phyloP scores from a whole-genome alignment of 108 stramenopile species.

The Cyclotella sp. region DNA sequence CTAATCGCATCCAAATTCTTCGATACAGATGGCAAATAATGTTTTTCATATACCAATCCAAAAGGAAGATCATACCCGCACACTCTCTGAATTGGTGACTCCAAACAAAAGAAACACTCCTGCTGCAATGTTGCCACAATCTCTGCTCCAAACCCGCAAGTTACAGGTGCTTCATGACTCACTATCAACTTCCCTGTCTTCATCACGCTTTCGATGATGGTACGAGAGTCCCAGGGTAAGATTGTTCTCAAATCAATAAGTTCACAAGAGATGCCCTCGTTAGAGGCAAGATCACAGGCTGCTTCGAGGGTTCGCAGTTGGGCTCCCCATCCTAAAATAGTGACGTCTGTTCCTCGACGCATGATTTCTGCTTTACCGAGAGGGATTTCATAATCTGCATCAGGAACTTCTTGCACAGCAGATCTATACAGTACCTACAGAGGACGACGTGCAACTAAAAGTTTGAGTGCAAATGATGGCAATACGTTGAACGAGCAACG shows the following conservation, averaged over 20 bases:
- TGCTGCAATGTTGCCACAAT: slow-evolving; percentile 84
- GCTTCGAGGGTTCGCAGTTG: slow-evolving; percentile 80
- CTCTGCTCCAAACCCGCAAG: slow-evolving; percentile 94
- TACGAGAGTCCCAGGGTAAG: slow-evolving; percentile 93
- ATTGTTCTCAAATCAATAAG: slow-evolving; percentile 96
- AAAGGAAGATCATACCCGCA: slow-evolving; percentile 98
- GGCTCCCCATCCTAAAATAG: slow-evolving; percentile 95
- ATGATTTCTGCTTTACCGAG: slow-evolving; percentile 93
- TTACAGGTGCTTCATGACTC: slow-evolving; percentile 95
- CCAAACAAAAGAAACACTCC: slow-evolving; percentile 87
- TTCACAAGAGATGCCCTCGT: slow-evolving; percentile 89
- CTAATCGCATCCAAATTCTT: slow-evolving; percentile 94
- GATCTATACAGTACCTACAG: slow-evolving; percentile 91
- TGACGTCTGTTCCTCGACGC: slow-evolving; percentile 87
- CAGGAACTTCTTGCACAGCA: slow-evolving; percentile 94
- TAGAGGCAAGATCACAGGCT: slow-evolving; percentile 80
- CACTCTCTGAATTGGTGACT: slow-evolving; percentile 94
- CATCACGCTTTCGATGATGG: slow-evolving; percentile 77
- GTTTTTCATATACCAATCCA: slow-evolving; percentile 92
- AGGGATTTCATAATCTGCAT: slow-evolving; percentile 92
- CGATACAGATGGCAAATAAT: slow-evolving; percentile 89
- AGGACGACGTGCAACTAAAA: neutral
- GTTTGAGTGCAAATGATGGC: no score
- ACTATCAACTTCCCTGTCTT: slow-evolving; percentile 97
- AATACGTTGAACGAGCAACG: no score